phyloP scores from a whole-genome alignment of 495 filamentous ascomycete species.

The Cercophora samala region DNA sequence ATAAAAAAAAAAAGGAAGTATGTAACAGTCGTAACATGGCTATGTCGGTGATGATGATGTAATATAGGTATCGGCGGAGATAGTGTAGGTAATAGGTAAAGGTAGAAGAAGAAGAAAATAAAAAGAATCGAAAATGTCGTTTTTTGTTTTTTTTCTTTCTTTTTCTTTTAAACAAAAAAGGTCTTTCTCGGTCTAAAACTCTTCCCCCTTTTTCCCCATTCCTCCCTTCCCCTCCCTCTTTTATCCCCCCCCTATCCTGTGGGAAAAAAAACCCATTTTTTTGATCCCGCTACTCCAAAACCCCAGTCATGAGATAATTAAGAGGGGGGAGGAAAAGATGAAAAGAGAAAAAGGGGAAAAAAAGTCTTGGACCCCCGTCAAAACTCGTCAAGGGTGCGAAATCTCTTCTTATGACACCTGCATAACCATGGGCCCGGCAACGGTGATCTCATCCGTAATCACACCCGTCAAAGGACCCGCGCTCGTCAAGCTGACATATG shows the following conservation, averaged over 20 bases:
- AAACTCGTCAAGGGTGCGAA: no score
- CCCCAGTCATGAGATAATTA: no score
- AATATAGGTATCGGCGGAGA: not conserved
- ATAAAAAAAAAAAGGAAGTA: constrained; percentile 4
- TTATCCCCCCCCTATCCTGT: no score
- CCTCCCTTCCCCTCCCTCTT: not conserved
- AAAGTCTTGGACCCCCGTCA: no score
- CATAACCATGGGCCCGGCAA: constrained; percentile 53
- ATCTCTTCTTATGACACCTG: constrained; percentile 50
- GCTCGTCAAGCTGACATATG: constrained; percentile 53
- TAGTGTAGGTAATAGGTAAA: not conserved
- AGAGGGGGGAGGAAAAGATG: no score
- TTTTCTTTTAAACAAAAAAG: not conserved
- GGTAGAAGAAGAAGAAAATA: not conserved
- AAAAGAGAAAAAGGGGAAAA: constrained; percentile 3
- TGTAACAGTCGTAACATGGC: not conserved
- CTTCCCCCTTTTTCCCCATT: not conserved
- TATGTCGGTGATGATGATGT: not conserved
- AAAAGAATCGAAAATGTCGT: not conserved
- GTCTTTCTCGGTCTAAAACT: not conserved
- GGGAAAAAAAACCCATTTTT: no score
- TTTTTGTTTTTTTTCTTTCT: not conserved
- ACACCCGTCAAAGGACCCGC: constrained; percentile 40
- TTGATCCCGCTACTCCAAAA: no score
- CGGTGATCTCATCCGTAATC: constrained; percentile 49